A percentile compares a stretch with the other conserved stretches of the same genome.
phyloP scores from a whole-genome alignment of 2,329 filamentous ascomycete genomes.

The Fusarium hostae region DNA sequence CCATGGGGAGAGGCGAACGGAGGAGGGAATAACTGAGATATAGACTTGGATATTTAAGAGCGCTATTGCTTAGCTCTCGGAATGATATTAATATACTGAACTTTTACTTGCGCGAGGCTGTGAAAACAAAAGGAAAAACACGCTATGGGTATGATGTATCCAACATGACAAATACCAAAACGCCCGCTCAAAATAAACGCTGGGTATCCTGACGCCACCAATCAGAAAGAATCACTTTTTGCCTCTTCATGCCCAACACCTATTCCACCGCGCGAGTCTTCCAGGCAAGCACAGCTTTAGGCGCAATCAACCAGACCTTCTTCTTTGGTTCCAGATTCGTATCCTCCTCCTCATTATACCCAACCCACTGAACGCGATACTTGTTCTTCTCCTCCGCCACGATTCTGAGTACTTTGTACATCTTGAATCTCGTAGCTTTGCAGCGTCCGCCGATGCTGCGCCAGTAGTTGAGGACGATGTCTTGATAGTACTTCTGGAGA shows the following conservation, averaged over 20 bases:
- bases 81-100: background rate
- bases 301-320: constrained; percentile 6
- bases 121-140: background rate
- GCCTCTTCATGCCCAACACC: constrained; percentile 59
- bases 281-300: constrained; percentile 7
- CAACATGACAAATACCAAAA: background rate
- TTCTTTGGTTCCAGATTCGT: constrained; percentile 12
- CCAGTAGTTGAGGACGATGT: constrained; percentile 9
- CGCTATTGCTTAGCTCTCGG: background rate
- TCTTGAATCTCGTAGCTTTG: background rate
- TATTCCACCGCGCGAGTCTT: background rate
- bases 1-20: background rate
- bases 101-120: background rate
- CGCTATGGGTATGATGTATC: background rate
- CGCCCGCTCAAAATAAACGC: background rate
- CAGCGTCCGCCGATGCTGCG: constrained; percentile 7
- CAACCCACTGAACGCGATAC: constrained; percentile 19
- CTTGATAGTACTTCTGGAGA: background rate
- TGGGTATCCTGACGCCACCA: background rate
- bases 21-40: background rate
- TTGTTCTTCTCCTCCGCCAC: background rate
- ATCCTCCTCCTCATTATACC: constrained; percentile 1
- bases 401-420: constrained; percentile 8
- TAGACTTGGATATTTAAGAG: background rate
- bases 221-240: constrained; percentile 14